A percentile compares a stretch with the other conserved stretches of the same genome.
These are phyloP conservation scores for Glutinoglossum americanum DNA, from an alignment of 495 filamentous ascomycete species.

Conservation along the genomic window DNA sequence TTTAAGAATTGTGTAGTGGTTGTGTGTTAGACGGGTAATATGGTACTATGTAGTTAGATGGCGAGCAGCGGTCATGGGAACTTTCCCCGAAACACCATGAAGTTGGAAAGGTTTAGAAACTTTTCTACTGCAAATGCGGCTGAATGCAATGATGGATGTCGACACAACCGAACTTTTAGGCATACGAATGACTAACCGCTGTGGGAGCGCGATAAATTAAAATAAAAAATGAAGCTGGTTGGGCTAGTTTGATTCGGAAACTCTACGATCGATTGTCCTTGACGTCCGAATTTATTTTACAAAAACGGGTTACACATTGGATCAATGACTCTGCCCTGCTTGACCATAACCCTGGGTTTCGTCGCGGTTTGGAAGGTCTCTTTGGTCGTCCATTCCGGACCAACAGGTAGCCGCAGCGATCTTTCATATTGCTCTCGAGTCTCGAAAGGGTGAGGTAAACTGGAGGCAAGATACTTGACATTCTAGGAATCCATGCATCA, in stretches of 20 bases:
- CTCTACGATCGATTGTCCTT: neutral
- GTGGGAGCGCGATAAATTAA: neutral
- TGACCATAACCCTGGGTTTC: conserved; percentile 80
- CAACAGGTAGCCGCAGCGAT: conserved; percentile 64
- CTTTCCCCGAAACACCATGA: too few species aligned
- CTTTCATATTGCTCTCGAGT: conserved; percentile 76
- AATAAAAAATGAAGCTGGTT: neutral
- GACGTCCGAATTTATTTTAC: conserved; percentile 12
- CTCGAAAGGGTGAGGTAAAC: conserved; percentile 74
- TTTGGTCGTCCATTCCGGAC: conserved; percentile 90
- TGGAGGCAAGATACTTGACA: conserved; percentile 61
- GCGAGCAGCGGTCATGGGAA: too few species aligned
- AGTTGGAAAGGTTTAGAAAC: too few species aligned
- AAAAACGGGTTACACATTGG: conserved; percentile 64
- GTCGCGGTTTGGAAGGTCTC: conserved; percentile 73
- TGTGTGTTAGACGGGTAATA: too few species aligned
- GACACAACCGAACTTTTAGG: too few species aligned
- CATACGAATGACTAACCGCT: neutral
- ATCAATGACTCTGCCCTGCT: conserved; percentile 68
- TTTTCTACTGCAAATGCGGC: too few species aligned
- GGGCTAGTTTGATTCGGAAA: neutral
- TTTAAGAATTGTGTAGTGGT: too few species aligned
- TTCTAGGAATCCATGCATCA: conserved; percentile 33
- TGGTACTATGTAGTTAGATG: too few species aligned
- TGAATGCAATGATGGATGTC: too few species aligned